Percentiles rank a stretch among this genome's conserved stretches.
Evolutionary conservation across 805 yeast species (phyloP).

Genomic region (Zygosaccharomyces kombuchaensis): DNA sequence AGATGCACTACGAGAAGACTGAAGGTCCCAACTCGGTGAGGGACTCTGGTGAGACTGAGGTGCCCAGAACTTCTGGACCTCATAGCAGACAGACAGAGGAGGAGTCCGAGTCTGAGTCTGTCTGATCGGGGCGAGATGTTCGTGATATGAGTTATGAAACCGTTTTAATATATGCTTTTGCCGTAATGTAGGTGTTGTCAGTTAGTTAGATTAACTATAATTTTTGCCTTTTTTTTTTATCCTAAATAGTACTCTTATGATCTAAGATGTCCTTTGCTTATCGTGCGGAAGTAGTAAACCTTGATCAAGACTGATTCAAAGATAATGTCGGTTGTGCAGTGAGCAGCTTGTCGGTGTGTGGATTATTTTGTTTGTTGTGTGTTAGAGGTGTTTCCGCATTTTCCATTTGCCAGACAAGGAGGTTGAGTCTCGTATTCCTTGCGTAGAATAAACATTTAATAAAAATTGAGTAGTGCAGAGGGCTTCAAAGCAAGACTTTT

Average conservation of each 20-base stretch:
- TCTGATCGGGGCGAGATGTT: neutral
- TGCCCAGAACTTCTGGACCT: conserved; percentile 14
- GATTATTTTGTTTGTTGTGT: too few species aligned
- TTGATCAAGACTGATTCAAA: too few species aligned
- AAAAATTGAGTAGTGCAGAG: too few species aligned
- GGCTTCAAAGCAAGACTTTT: too few species aligned
- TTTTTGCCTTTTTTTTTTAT: neutral
- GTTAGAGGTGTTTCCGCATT: too few species aligned
- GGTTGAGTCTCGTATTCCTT: too few species aligned
- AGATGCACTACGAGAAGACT: conserved; percentile 16
- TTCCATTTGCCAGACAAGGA: too few species aligned
- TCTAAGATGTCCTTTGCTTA: too few species aligned
- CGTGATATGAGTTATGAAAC: neutral
- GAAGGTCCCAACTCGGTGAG: conserved; percentile 23
- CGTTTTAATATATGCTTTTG: neutral
- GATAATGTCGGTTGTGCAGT: too few species aligned
- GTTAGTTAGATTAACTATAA: neutral
- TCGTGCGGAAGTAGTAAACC: too few species aligned
- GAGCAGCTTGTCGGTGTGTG: too few species aligned
- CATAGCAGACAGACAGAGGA: neutral
- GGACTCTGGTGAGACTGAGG: conserved; percentile 37
- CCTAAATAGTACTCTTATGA: neutral
- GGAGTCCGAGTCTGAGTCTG: conserved; percentile 2
- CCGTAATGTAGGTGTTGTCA: neutral
- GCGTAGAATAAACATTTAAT: too few species aligned